Evolutionary conservation across 2,329 filamentous ascomycete genomes (phyloP).

Genomic region (Neodidymelliopsis sp.): DNA sequence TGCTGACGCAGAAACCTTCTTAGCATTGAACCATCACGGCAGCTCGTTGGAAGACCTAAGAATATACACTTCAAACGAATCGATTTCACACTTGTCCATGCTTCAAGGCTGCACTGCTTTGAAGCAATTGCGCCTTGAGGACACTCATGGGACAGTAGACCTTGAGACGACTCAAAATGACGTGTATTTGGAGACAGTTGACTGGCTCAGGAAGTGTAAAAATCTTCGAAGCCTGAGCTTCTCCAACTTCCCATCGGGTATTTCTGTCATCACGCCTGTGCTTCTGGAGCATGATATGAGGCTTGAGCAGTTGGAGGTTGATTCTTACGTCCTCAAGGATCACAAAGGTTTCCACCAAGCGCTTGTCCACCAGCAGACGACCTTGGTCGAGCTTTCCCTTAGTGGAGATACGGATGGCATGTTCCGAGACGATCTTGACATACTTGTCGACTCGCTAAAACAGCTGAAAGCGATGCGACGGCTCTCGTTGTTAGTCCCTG

Average conservation of each 20-base stretch:
- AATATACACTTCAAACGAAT: conserved; percentile 59
- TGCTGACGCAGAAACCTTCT: conserved; percentile 63
- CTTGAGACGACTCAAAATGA: conserved; percentile 62
- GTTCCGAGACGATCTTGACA: conserved; percentile 57
- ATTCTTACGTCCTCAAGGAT: conserved; percentile 58
- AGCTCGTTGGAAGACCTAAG: conserved; percentile 63
- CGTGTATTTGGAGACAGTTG: conserved; percentile 59
- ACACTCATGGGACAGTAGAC: conserved; percentile 53
- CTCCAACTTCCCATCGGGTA: conserved; percentile 59
- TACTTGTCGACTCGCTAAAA: conserved; percentile 60
- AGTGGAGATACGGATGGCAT: conserved; percentile 57
- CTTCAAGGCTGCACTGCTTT: conserved; percentile 60
- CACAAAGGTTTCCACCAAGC: conserved; percentile 61
- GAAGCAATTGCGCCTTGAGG: conserved; percentile 58
- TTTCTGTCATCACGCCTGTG: conserved; percentile 61
- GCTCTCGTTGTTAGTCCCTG: conserved; percentile 61
- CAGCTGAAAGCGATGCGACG: conserved; percentile 60
- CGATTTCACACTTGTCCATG: conserved; percentile 58
- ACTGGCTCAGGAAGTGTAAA: conserved; percentile 64
- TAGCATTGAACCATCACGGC: conserved; percentile 61
- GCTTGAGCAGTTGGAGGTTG: conserved; percentile 59
- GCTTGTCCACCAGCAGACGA: conserved; percentile 60
- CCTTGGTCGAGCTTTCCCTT: conserved; percentile 57
- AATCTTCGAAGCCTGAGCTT: conserved; percentile 61
- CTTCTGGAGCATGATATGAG: conserved; percentile 56